Evolutionary conservation across 306 rosid genomes (phyloP), one percentile per base, ranked within the genome.

Genomic region (Begonia masoniana): DNA sequence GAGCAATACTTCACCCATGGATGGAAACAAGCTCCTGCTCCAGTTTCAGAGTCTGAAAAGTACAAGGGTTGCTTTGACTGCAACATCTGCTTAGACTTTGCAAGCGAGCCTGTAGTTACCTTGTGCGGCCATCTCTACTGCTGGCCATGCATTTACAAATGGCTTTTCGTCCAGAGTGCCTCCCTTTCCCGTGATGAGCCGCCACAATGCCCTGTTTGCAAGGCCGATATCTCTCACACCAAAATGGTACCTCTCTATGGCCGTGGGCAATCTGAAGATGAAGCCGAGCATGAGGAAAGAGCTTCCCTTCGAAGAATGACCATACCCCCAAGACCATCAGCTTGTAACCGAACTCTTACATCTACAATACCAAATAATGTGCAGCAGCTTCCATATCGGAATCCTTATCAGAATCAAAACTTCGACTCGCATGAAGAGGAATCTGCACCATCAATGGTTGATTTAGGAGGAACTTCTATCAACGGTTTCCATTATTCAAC

Each of bases 121-220:
- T 71, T 81, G 8, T 91, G 99, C 46, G 99, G 99, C 53, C 99
- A 86, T 68, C 96, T 91, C 58, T 91, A 81, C 58, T 91, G 99
- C 71, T 91, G 99, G 94, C 83, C 92, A 15, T 91, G 99, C 75
- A 91, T 91, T 76, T 91, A 86, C 78, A 75, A 77, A 66, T 91
- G 99, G 99, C 94, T 91, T 26, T 79, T 64, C 45, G 74, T 86
- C 57, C 99, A 83, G 62, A 83, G 83, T 36, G 78, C 76, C 62
- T 75, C 93, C 51, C 84, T 83, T n/a, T 73, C 68, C 57, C 60
- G 75, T 0, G 86, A 81, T 46, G 88, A 85, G 73, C 87, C 62
- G 51, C 94, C 96, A 17, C 94, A 75, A 54, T 91, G 99, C 71
- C 99, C 99, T 13, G 93, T 91, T 52, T 91, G 99, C 76, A 86